These are phyloP conservation scores for Stephanodiscus minutulus DNA, from an alignment of 108 stramenopile species.

Conservation along the genomic window DNA sequence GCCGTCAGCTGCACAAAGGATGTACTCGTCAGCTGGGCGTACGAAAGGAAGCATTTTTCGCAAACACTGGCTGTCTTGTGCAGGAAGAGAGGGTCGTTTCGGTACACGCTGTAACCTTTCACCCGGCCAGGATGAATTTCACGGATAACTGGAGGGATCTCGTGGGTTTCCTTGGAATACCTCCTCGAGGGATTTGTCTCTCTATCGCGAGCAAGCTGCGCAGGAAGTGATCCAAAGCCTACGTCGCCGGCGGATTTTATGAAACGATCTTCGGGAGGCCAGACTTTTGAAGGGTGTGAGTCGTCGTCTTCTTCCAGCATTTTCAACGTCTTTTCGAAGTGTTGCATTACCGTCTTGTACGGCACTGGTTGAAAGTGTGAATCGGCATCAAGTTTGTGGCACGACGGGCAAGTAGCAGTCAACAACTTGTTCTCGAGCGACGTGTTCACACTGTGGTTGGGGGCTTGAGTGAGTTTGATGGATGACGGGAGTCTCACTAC, in stretches of 20 bases:
- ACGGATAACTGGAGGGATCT: slow-evolving; percentile 79
- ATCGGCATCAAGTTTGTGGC: slow-evolving; percentile 32
- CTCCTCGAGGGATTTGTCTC: slow-evolving; percentile 22
- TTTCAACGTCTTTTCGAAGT: slow-evolving; percentile 73
- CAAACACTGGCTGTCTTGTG: slow-evolving; percentile 74
- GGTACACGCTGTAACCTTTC: slow-evolving; percentile 60
- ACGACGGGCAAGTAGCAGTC: slow-evolving; percentile 63
- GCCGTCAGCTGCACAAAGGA: slow-evolving; percentile 36
- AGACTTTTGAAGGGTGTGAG: slow-evolving; percentile 40
- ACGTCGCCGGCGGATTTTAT: slow-evolving; percentile 74
- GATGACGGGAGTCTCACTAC: slow-evolving; percentile 60
- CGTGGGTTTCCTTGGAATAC: slow-evolving; percentile 37
- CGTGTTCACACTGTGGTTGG: slow-evolving; percentile 50
- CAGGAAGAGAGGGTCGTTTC: slow-evolving; percentile 74
- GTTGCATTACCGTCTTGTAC: slow-evolving; percentile 80
- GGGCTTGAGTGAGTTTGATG: slow-evolving; percentile 57
- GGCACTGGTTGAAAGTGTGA: slow-evolving; percentile 64
- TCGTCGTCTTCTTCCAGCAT: slow-evolving; percentile 42
- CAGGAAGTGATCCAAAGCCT: slow-evolving; percentile 67
- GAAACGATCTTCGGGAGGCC: slow-evolving; percentile 74
- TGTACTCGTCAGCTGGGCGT: slow-evolving; percentile 59
- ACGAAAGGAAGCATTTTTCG: slow-evolving; percentile 81
- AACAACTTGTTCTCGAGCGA: slow-evolving; percentile 45
- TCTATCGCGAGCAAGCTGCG: slow-evolving; percentile 12
- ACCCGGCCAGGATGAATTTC: slow-evolving; percentile 61